Percentiles rank a stretch among this genome's conserved stretches.
phyloP scores from a whole-genome alignment of 345 rosid species.

The Salix purpurea region DNA sequence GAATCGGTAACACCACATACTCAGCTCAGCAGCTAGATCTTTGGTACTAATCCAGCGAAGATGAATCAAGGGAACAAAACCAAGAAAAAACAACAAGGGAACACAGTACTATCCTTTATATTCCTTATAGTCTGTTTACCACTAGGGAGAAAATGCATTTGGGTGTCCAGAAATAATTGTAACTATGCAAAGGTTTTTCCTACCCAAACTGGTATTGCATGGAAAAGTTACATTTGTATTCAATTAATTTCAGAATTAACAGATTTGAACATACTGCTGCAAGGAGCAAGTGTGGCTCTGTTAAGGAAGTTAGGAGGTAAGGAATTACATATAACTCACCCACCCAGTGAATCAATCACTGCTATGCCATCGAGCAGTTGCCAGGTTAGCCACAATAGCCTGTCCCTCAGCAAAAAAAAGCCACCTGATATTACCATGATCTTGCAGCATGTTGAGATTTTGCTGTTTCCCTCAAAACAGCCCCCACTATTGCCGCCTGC shows the following conservation, averaged over 20 bases:
- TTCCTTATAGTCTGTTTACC: too few relatives aligned
- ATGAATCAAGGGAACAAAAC: neutral
- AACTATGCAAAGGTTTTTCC: too few relatives aligned
- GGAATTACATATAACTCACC: neutral
- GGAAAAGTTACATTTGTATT: neutral
- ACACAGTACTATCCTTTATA: neutral
- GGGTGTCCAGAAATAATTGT: too few relatives aligned
- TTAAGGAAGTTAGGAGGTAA: neutral
- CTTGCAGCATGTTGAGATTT: slow-evolving; percentile 83
- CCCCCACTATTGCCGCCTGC: slow-evolving; percentile 92
- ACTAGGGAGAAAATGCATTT: too few relatives aligned
- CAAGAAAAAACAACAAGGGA: neutral
- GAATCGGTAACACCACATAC: neutral
- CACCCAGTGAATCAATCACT: slow-evolving; percentile 15
- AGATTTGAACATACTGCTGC: slow-evolving; percentile 11
- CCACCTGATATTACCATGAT: slow-evolving; percentile 49
- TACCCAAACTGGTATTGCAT: neutral
- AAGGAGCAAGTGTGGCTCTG: neutral
- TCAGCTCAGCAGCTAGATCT: neutral
- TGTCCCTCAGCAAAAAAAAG: neutral
- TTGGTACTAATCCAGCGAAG: neutral
- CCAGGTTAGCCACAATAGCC: neutral
- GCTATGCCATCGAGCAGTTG: slow-evolving; percentile 8
- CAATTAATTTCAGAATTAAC: neutral
- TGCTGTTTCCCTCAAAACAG: slow-evolving; percentile 79